phyloP scores from a whole-genome alignment of 1,284 basidiomycete genomes.

The Cutaneotrichosporon dermatis region DNA sequence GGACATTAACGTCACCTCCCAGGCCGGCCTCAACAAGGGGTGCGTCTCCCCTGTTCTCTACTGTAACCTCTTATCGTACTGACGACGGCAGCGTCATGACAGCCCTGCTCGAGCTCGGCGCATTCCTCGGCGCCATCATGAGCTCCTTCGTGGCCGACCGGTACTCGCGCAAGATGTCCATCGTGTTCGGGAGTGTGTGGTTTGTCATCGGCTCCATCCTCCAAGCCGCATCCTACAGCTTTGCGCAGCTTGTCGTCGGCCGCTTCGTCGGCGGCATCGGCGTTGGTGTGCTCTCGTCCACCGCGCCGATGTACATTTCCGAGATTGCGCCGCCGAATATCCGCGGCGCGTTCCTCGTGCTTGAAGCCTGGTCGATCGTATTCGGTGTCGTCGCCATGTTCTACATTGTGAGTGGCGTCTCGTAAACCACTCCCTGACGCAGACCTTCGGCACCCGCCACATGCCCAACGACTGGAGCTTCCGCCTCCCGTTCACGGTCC shows the following conservation, averaged over 20 bases:
- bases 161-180: constrained; percentile 26
- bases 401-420: constrained; percentile 2
- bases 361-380: constrained; percentile 70
- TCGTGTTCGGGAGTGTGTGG: constrained; percentile 26
- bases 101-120: constrained; percentile 37
- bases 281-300: constrained; percentile 42
- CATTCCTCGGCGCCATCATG: constrained; percentile 32
- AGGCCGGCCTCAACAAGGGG: constrained; percentile 26
- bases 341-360: constrained; percentile 67
- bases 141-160: constrained; percentile 33
- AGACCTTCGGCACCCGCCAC: constrained; percentile 22
- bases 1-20: constrained; percentile 16
- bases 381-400: constrained; percentile 49
- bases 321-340: constrained; percentile 50
- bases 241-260: constrained; percentile 30
- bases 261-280: constrained; percentile 28
- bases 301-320: constrained; percentile 46
- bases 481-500: constrained; percentile 35
- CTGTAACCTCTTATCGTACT: too few relatives aligned
- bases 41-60: too few relatives aligned
- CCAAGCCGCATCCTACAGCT: constrained; percentile 29
- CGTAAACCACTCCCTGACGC: not conserved
- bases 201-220: constrained; percentile 26
- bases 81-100: constrained; percentile 25
- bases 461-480: constrained; percentile 24